Percentiles rank a stretch among this genome's conserved stretches.
Evolutionary conservation across 1,139 yeast genomes (phyloP).

Genomic region (Nakaseomyces kungkrabaensis): DNA sequence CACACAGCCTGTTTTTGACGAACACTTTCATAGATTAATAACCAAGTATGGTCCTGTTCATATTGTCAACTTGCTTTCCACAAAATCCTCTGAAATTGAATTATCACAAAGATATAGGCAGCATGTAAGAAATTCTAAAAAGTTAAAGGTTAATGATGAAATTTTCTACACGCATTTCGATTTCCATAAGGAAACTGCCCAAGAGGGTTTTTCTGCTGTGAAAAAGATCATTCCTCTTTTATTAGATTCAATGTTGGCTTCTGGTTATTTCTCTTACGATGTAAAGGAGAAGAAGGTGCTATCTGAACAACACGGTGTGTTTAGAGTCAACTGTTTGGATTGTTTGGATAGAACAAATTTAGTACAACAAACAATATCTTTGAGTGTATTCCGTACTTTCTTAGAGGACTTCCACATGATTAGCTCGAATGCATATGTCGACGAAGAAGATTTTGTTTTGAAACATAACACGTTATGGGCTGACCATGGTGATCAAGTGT

Average conservation of each 20-base stretch:
- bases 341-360: constrained; percentile 92
- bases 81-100: constrained; percentile 68
- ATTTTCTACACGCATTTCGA: constrained; percentile 72
- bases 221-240: constrained; percentile 55
- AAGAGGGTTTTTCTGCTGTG: constrained; percentile 83
- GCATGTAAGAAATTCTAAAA: constrained; percentile 35
- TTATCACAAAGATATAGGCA: constrained; percentile 58
- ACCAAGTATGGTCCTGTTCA: constrained; percentile 81
- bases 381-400: constrained; percentile 56
- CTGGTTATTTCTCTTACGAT: constrained; percentile 71
- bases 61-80: constrained; percentile 71
- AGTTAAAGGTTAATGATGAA: constrained; percentile 36
- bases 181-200: constrained; percentile 85
- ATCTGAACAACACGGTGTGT: constrained; percentile 79
- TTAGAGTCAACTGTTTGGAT: constrained; percentile 89
- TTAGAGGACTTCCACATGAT: constrained; percentile 39
- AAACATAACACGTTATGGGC: constrained; percentile 91
- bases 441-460: constrained; percentile 41
- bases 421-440: constrained; percentile 25
- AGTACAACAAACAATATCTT: constrained; percentile 80
- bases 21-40: constrained; percentile 63
- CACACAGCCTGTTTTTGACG: constrained; percentile 79
- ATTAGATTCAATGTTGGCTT: constrained; percentile 56
- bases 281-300: constrained; percentile 38
- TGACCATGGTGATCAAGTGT: constrained; percentile 93